These are phyloP conservation scores for Andrographis paniculata DNA, from an alignment of 305 asterid species.

Conservation along the genomic window DNA sequence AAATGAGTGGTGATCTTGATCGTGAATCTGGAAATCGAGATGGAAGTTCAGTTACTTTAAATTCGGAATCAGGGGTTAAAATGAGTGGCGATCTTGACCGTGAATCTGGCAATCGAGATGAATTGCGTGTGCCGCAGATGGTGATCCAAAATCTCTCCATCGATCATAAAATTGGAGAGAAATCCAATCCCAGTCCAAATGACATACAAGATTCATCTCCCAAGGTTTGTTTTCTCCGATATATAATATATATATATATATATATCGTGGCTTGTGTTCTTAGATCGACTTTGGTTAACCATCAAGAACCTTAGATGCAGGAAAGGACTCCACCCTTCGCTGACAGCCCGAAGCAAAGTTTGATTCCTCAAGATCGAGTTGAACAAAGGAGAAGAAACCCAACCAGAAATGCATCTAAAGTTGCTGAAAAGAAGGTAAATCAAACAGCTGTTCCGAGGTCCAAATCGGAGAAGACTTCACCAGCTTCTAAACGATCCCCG, in stretches of 20 bases:
- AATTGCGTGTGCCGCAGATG: conserved; percentile 11
- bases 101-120: conserved; percentile 21
- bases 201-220: conserved; percentile 9
- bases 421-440: conserved; percentile 16
- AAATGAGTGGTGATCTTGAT: conserved; percentile 15
- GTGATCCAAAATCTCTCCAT: conserved; percentile 2
- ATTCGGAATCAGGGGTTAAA: conserved; percentile 11
- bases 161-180: conserved; percentile 20
- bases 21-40: conserved; percentile 22
- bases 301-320: conserved; percentile 30
- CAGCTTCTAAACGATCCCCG: conserved; percentile 14
- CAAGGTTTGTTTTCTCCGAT: conserved; percentile 28
- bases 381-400: conserved; percentile 20
- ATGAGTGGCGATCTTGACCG: conserved; percentile 16
- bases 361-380: conserved; percentile 22
- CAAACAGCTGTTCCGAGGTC: conserved; percentile 19
- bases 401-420: conserved; percentile 20
- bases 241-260: not conserved
- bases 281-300: too few relatives aligned
- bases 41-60: conserved; percentile 6
- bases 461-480: conserved; percentile 15
- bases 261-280: not conserved
- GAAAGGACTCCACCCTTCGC: conserved; percentile 22
- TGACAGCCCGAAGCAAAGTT: conserved; percentile 19
- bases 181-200: conserved; percentile 14